These are phyloP conservation scores for Fomitopsis palustris DNA, from an alignment of 1,284 basidiomycete species.

Conservation along the genomic window DNA sequence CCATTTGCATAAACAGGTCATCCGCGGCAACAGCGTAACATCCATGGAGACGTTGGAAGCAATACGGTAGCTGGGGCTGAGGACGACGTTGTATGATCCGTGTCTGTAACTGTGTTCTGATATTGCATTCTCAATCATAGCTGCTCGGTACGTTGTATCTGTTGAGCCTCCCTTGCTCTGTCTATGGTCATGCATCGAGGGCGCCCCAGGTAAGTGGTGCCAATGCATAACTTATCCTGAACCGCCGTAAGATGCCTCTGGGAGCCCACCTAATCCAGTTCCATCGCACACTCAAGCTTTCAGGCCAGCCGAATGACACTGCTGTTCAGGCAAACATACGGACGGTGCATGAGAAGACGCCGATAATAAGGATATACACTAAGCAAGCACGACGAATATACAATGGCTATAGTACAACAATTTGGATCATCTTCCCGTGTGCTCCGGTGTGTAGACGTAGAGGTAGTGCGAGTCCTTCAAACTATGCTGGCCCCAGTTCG, in stretches of 20 bases:
- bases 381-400: background rate
- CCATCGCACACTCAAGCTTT: too few species aligned
- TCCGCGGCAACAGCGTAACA: conserved; percentile 92
- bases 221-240: too few species aligned
- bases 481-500: background rate
- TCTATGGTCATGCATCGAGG: background rate
- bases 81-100: conserved; percentile 1
- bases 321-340: too few species aligned
- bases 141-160: background rate
- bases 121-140: background rate
- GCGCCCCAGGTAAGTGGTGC: too few species aligned
- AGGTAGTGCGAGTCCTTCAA: background rate
- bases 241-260: too few species aligned
- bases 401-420: background rate
- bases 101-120: conserved; percentile 4
- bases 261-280: too few species aligned
- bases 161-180: background rate
- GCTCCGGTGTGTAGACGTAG: background rate
- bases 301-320: too few species aligned
- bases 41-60: conserved; percentile 85
- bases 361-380: background rate
- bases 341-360: background rate
- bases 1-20: conserved; percentile 56
- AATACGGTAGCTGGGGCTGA: conserved; percentile 37
- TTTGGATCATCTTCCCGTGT: background rate